These are phyloP conservation scores for Pyrus betulifolia DNA, from an alignment of 306 rosid genomes.

Conservation along the genomic window DNA sequence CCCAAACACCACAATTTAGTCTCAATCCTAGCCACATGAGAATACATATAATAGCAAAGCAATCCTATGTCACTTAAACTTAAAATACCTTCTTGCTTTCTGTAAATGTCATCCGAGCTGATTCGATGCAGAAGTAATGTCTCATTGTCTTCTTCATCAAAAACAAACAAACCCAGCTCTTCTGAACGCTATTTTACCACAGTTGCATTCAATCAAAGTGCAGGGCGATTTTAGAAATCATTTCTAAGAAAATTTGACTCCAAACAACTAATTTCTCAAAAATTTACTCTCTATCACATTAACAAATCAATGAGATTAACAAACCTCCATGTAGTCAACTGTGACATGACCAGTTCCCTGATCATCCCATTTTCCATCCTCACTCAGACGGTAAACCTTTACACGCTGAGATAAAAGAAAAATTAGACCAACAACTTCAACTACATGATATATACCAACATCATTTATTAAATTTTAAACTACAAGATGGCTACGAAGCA, in stretches of 20 bases:
- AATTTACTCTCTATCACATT: constrained; percentile 7
- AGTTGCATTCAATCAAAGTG: constrained; percentile 13
- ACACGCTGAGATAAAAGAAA: constrained; percentile 63
- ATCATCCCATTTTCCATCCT: constrained; percentile 98
- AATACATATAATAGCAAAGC: not conserved
- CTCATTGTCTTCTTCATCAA: constrained; percentile 87
- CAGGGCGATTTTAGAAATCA: constrained; percentile 2
- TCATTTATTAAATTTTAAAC: not conserved
- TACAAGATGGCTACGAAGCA: not conserved
- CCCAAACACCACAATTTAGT: not conserved
- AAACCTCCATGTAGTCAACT: constrained; percentile 88
- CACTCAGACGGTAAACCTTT: constrained; percentile 87
- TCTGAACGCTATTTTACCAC: constrained; percentile 66
- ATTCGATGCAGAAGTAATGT: constrained; percentile 79
- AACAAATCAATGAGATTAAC: constrained; percentile 21
- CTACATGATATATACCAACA: not conserved
- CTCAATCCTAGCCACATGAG: not conserved
- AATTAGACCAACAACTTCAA: not conserved
- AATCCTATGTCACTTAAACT: not conserved
- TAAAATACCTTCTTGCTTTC: constrained; percentile 90
- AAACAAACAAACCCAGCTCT: constrained; percentile 76
- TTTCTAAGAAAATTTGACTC: not conserved
- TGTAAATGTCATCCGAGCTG: constrained; percentile 73
- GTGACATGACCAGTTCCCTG: constrained; percentile 93
- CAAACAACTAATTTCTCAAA: not conserved